Evolutionary conservation across 192 early-diverging fungal genomes (phyloP).

Genomic region (Coemansia sp.): DNA sequence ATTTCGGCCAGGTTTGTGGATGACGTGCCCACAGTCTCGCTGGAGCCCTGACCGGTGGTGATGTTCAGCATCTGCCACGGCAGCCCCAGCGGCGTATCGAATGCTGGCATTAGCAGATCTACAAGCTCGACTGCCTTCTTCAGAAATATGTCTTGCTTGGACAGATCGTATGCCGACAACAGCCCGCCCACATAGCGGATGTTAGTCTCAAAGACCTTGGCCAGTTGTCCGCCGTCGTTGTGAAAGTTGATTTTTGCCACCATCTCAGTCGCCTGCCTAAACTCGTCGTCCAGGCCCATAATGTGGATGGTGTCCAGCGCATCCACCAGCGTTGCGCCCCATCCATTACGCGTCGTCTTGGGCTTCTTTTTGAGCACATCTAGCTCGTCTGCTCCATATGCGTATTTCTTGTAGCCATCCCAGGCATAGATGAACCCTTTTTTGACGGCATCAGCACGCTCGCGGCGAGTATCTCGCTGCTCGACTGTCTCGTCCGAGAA

Average conservation of each 20-base stretch:
- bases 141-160: slow-evolving; percentile 63
- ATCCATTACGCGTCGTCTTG: slow-evolving; percentile 57
- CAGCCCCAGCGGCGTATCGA: slow-evolving; percentile 67
- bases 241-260: slow-evolving; percentile 64
- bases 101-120: slow-evolving; percentile 72
- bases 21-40: slow-evolving; percentile 50
- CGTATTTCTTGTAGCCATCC: slow-evolving; percentile 73
- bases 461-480: slow-evolving; percentile 17
- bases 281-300: slow-evolving; percentile 80
- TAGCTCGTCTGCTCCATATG: slow-evolving; percentile 78
- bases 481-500: slow-evolving; percentile 31
- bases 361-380: slow-evolving; percentile 34
- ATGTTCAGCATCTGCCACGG: slow-evolving; percentile 76
- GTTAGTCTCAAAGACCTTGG: slow-evolving; percentile 86
- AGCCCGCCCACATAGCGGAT: slow-evolving; percentile 86
- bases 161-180: slow-evolving; percentile 78
- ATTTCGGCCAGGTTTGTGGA: slow-evolving; percentile 67
- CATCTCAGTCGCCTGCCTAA: slow-evolving; percentile 67
- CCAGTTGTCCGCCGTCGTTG: slow-evolving; percentile 61
- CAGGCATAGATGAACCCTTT: slow-evolving; percentile 67
- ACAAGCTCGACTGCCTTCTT: slow-evolving; percentile 75
- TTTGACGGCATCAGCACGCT: slow-evolving; percentile 56
- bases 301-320: slow-evolving; percentile 82
- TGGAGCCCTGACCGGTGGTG: slow-evolving; percentile 53
- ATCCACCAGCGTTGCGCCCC: slow-evolving; percentile 87